These are phyloP conservation scores for Candida caryicola DNA, from an alignment of 805 yeast genomes.

Conservation along the genomic window DNA sequence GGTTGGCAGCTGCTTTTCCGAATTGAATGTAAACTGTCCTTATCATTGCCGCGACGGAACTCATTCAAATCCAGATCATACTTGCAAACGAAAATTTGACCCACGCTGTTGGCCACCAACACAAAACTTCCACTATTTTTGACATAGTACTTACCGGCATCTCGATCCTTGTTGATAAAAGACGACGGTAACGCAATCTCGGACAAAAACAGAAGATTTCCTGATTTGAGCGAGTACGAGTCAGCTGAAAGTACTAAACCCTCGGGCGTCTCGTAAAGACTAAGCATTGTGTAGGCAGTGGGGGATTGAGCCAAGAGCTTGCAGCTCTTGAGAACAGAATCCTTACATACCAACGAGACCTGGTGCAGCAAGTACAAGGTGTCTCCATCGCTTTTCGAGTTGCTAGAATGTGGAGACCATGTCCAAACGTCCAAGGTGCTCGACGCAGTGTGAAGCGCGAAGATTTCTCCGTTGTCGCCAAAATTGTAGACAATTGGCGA, in stretches of 20 bases:
- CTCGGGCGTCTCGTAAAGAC: no score
- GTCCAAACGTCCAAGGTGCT: conserved; percentile 33
- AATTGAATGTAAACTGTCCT: conserved; percentile 15
- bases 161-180: no score
- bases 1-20: conserved; percentile 23
- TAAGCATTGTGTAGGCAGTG: no score
- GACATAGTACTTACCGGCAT: conserved; percentile 10
- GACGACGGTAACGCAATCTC: no score
- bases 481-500: neutral
- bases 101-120: conserved; percentile 20
- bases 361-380: conserved; percentile 18
- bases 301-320: neutral
- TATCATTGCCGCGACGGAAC: conserved; percentile 15
- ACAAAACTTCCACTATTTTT: conserved; percentile 22
- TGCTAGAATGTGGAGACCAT: conserved; percentile 19
- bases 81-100: conserved; percentile 19
- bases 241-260: no score
- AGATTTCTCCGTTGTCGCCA: conserved; percentile 34
- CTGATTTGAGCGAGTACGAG: no score
- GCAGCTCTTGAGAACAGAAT: neutral
- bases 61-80: conserved; percentile 2
- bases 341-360: neutral
- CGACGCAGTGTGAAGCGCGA: conserved; percentile 21
- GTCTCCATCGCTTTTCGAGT: conserved; percentile 18
- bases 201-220: no score